Evolutionary conservation across 139 green algal genomes (phyloP).

Genomic region (Picochlorum sp.): DNA sequence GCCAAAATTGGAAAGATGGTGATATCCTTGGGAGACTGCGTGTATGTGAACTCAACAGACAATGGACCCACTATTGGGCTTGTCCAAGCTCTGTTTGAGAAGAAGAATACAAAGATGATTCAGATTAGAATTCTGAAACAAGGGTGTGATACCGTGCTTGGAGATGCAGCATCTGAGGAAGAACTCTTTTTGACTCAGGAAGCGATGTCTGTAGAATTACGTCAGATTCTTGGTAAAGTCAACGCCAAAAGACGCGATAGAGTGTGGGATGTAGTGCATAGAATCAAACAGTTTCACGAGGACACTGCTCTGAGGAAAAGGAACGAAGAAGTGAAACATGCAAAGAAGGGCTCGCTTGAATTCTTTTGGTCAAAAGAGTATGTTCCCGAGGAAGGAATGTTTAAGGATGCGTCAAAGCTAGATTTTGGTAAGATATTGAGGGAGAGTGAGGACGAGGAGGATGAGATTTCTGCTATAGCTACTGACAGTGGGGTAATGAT

Average conservation of each 20-base stretch:
- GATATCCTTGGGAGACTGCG: too few species aligned
- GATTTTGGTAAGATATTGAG: conserved; percentile 28
- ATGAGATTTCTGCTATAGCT: conserved; percentile 19
- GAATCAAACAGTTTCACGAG: conserved; percentile 36
- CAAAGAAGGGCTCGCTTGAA: conserved; percentile 30
- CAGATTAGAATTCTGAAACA: conserved; percentile 66
- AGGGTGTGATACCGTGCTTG: conserved; percentile 78
- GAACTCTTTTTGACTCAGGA: conserved; percentile 75
- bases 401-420: conserved; percentile 55
- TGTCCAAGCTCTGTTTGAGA: conserved; percentile 63
- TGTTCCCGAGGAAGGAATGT: conserved; percentile 74
- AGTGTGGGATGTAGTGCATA: conserved; percentile 22
- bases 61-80: conserved; percentile 34
- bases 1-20: too few species aligned
- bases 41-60: too few species aligned
- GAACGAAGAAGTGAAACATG: conserved; percentile 28
- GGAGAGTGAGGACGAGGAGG: conserved; percentile 7
- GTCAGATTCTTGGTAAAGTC: conserved; percentile 14
- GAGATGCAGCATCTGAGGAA: conserved; percentile 60
- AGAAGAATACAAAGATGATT: conserved; percentile 15
- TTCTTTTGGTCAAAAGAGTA: conserved; percentile 76
- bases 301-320: conserved; percentile 30
- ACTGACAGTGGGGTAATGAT: conserved; percentile 43
- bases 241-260: conserved; percentile 27
- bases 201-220: conserved; percentile 18